Percentiles rank a stretch among this genome's conserved stretches.
Evolutionary conservation across 495 filamentous ascomycete species (phyloP).

Genomic region (Xylaria longipes): DNA sequence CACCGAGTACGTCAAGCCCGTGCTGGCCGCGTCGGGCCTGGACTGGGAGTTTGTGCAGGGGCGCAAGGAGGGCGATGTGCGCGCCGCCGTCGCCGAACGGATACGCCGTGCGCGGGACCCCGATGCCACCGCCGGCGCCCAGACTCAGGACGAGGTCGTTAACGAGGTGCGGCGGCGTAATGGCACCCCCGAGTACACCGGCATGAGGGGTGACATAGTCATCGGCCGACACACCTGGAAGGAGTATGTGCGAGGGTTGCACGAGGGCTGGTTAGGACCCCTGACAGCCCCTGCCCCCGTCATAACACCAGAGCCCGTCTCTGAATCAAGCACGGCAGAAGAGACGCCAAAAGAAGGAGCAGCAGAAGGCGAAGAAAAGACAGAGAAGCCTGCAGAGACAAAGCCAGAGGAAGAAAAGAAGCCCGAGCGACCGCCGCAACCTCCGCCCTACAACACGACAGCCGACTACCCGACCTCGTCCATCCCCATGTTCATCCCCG

Average conservation of each 20-base stretch:
- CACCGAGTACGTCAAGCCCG: conserved; percentile 92
- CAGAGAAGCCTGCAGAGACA: conserved; percentile 33
- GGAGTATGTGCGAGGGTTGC: conserved; percentile 90
- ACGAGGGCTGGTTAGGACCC: conserved; percentile 96
- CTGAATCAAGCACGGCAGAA: conserved; percentile 26
- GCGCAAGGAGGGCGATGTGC: conserved; percentile 83
- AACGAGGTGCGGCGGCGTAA: conserved; percentile 62
- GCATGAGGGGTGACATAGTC: conserved; percentile 80
- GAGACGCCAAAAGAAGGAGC: conserved; percentile 28
- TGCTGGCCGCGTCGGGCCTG: conserved; percentile 85
- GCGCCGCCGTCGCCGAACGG: conserved; percentile 79
- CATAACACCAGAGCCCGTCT: conserved; percentile 34
- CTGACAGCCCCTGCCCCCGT: conserved; percentile 53
- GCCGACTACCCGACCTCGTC: conserved; percentile 68
- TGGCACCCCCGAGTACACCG: conserved; percentile 72
- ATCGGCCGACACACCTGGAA: conserved; percentile 96
- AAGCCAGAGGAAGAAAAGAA: conserved; percentile 51
- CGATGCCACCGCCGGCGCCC: conserved; percentile 41
- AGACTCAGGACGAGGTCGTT: conserved; percentile 62
- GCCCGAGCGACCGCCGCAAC: conserved; percentile 56
- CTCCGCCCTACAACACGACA: conserved; percentile 70
- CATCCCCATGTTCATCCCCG: conserved; percentile 67
- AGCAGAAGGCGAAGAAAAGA: conserved; percentile 35
- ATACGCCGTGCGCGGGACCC: conserved; percentile 69
- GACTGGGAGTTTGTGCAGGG: conserved; percentile 97